Base-by-base conservation (phyloP, 2,329 filamentous ascomycete genomes). In the Penicillium sp. region DNA sequence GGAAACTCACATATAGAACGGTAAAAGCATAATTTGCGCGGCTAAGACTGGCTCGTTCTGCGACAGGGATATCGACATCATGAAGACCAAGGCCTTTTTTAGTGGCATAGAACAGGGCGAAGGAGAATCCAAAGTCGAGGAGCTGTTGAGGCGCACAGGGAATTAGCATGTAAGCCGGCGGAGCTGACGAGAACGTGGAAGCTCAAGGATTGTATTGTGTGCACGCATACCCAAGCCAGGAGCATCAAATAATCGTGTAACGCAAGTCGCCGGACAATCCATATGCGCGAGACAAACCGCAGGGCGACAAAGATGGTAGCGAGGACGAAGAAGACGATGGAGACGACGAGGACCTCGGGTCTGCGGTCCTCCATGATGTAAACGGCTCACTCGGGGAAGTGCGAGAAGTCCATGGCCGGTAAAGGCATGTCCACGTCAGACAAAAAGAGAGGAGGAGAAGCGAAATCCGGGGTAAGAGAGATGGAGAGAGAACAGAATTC, bases 211-310 rank as follows among this genome's bases (percentile, higher is more conserved):
- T 54, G 35, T 1, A 15, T 13, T 41, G 35, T 41, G 15, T 26
- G 54, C 56, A 58, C 45, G 38, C 73, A 63, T 72, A 88, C 76
- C 93, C 92, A 97, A 59, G 93, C 92, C 46, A 91, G 67, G 11
- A 92, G 76, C 76, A 97, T 95, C 69, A 91, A 86, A 76, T 89
- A 90, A 81, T 97, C 93, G 77, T 96, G 92, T 81, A 86, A 86
- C 59, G 85, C 88, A 56, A 92, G 78, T 58, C 85, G 88, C 68
- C 86, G 87, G 60, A 97, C 89, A 54, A 97, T 89, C 51, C 85
- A 86, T 54, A 86, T 83, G 30, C 93, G 86, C 63, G 91, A 92
- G 47, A 91, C 79, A 67, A 96, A 82, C 58, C 93, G 88, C 41
- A 91, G 84, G 47, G 83, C 82, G 68, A 97, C 91, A 73, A 96